A percentile compares a stretch with the other conserved stretches of the same genome.
phyloP scores from a whole-genome alignment of 805 yeast genomes.

The Yarrowia porcina region DNA sequence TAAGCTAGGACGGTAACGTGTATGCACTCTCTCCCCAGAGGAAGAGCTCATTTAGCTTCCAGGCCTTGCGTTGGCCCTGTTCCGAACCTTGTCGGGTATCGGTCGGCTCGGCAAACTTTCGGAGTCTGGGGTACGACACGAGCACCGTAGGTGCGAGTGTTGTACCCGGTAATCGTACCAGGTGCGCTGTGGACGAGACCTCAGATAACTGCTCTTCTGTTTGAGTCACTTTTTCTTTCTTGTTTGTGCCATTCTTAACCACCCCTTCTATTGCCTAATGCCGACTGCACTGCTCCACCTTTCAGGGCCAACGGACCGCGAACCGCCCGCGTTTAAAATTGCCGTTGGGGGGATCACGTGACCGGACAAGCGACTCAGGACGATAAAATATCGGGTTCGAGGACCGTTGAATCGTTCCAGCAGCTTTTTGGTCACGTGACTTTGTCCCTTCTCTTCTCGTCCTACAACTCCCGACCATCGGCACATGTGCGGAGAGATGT shows the following conservation, averaged over 20 bases:
- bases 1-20: neutral
- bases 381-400: too few relatives aligned
- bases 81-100: conserved; percentile 24
- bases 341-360: neutral
- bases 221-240: neutral
- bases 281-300: neutral
- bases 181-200: too few relatives aligned
- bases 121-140: neutral
- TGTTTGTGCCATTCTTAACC: too few relatives aligned
- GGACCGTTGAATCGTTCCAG: too few relatives aligned
- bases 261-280: neutral
- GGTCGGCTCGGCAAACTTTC: conserved; percentile 25
- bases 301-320: neutral
- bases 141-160: too few relatives aligned
- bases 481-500: conserved; percentile 4
- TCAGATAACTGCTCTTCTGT: neutral
- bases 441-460: neutral
- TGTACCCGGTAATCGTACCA: too few relatives aligned
- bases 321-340: conserved; percentile 3
- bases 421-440: neutral
- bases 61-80: neutral
- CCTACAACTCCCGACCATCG: neutral
- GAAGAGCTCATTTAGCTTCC: neutral
- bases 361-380: too few relatives aligned
- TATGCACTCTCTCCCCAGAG: neutral